These are phyloP conservation scores for Diaporthe batatas DNA, from an alignment of 2,329 filamentous ascomycete genomes.

Conservation along the genomic window DNA sequence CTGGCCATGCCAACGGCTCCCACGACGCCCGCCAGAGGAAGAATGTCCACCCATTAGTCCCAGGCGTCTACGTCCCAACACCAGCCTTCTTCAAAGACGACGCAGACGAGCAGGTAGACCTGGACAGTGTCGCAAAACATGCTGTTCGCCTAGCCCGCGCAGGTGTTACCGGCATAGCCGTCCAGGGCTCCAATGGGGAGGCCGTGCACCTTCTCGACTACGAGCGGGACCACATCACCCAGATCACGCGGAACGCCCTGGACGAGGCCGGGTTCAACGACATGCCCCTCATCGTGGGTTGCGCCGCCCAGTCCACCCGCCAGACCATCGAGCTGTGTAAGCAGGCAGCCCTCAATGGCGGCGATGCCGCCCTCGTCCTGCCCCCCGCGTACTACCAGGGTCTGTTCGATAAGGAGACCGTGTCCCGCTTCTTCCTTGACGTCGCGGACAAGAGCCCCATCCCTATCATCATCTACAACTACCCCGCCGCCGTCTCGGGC, in stretches of 20 bases:
- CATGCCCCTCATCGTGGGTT: constrained; percentile 76
- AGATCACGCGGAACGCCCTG: constrained; percentile 66
- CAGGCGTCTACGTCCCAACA: constrained; percentile 68
- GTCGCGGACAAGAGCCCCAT: constrained; percentile 65
- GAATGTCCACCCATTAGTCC: constrained; percentile 1
- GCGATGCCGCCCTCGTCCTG: constrained; percentile 76
- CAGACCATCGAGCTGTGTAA: constrained; percentile 75
- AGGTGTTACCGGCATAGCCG: constrained; percentile 72
- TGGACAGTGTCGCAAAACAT: constrained; percentile 61
- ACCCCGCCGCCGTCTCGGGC: constrained; percentile 64
- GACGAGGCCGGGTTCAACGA: constrained; percentile 68
- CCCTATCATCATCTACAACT: constrained; percentile 69
- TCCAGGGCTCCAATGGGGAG: constrained; percentile 76
- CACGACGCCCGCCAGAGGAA: not conserved
- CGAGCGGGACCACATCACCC: constrained; percentile 70
- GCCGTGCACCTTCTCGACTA: constrained; percentile 73
- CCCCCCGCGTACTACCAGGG: constrained; percentile 77
- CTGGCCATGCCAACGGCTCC: not conserved
- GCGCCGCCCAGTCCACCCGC: constrained; percentile 74
- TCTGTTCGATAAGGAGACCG: constrained; percentile 66
- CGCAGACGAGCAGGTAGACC: constrained; percentile 63
- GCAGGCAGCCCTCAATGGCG: constrained; percentile 73
- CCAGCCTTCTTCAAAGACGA: constrained; percentile 65
- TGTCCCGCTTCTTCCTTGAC: constrained; percentile 71
- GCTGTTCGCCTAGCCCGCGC: constrained; percentile 70